These are phyloP conservation scores for Leptosphaerulina australis DNA, from an alignment of 2,329 filamentous ascomycete species.

Conservation along the genomic window DNA sequence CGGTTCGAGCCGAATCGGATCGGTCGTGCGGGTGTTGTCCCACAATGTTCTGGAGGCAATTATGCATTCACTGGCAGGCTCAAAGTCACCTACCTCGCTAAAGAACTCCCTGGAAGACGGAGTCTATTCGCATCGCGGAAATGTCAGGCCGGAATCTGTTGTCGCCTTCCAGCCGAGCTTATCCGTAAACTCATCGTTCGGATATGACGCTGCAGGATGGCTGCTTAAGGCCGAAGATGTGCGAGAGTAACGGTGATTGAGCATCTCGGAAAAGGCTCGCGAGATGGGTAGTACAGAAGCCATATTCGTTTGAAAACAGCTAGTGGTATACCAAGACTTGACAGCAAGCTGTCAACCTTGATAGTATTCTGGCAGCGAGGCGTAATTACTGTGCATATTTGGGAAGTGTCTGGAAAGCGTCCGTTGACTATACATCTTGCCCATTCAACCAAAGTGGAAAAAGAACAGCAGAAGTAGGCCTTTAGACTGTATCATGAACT, in stretches of 20 bases:
- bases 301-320: not conserved
- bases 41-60: no score
- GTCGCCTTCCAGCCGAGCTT: not conserved
- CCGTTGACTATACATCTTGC: not conserved
- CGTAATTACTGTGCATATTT: not conserved
- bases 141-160: not conserved
- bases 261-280: constrained; percentile 1
- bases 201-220: not conserved
- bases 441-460: not conserved
- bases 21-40: no score
- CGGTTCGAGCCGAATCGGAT: no score
- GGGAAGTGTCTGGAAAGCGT: not conserved
- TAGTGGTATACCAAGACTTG: not conserved
- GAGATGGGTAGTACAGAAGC: constrained; percentile 6
- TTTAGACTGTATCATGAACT: constrained; percentile 1
- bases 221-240: not conserved
- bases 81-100: no score
- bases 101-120: no score
- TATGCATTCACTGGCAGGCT: no score
- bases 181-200: not conserved
- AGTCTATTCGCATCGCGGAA: no score
- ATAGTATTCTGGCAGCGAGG: not conserved
- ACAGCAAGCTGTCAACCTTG: not conserved
- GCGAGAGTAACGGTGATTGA: not conserved
- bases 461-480: not conserved